Base-by-base conservation (phyloP, 495 filamentous ascomycete genomes). In the Penicillium riverlandense region DNA sequence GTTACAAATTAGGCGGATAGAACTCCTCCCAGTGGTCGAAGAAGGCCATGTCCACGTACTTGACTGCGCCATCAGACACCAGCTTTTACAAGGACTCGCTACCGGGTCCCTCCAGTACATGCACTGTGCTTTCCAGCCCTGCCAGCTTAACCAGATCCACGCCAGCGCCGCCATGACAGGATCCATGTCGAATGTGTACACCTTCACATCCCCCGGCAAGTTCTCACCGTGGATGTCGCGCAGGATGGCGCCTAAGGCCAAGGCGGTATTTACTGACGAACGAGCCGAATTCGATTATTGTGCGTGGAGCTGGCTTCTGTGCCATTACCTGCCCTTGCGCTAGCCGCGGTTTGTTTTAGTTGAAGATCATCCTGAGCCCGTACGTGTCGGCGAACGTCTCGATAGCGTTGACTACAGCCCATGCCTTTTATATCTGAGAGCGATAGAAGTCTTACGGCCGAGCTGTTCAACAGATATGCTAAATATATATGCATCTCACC, bases 101-200 rank as follows among this genome's bases (percentile, higher is more conserved):
- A 4, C 52, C 62, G 11, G 51, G 43, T 0, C 59, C 62, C 36
- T 57, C 54, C n/a, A 62, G 7, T 11, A 67, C 60, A 48, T 62
- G 51, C 12, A 63, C 57, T 29, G 57, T 29, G 13, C 53, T 48
- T 33, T 52, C 44, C 11, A 67, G 14, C 8, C 59, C 63, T 1
- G 55, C 59, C 1, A 65, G 43, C 9, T 47, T 43, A 14, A 63
- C 52, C 9, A 65, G 38, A 9, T 63, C 53, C 54, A 45, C 6
- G 59, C 43, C 7, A 65, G 44, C 0, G 32, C 34, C 11, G 54
- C 62, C 41, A 57, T 56, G 35, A 47, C 15, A 7, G 55, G 41
- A 37, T 61, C 53, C 8, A 59, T 38, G 28, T 67, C 62, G 34
- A 67, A 62, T 0, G 55, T 65, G 44, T 62, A 67, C 5, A 66